Percentiles rank a stretch among this genome's conserved stretches.
phyloP scores from a whole-genome alignment of 2,329 filamentous ascomycete genomes.

The Elsinoe perseae region DNA sequence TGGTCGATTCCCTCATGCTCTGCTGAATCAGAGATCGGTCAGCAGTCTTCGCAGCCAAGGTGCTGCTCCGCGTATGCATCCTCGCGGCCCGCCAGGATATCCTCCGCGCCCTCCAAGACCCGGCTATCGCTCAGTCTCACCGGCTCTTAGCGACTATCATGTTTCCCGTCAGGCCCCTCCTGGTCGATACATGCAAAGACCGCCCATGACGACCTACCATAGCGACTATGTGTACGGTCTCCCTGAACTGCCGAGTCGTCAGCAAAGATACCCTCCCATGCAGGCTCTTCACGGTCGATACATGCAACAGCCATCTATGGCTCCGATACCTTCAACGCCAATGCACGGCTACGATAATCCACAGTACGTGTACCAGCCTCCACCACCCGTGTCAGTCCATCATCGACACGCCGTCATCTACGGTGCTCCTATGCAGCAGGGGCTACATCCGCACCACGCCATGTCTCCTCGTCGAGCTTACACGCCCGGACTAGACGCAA shows the following conservation, averaged over 20 bases:
- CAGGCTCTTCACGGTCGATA: constrained; percentile 24
- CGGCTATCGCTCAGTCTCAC: constrained; percentile 37
- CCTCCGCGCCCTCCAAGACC: constrained; percentile 35
- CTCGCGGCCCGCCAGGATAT: constrained; percentile 21
- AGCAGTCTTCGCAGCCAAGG: constrained; percentile 39
- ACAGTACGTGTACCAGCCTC: constrained; percentile 25
- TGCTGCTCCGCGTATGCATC: constrained; percentile 25
- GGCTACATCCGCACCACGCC: background rate
- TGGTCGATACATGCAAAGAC: constrained; percentile 21
- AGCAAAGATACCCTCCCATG: constrained; percentile 22
- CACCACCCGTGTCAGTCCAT: constrained; percentile 21
- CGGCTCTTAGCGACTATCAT: constrained; percentile 36
- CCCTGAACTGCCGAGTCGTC: constrained; percentile 20
- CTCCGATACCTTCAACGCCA: too few species aligned
- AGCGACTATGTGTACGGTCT: constrained; percentile 23
- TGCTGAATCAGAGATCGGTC: constrained; percentile 28
- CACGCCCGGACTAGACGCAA: constrained; percentile 33
- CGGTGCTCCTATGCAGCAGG: background rate
- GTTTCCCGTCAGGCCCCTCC: background rate
- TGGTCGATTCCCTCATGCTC: constrained; percentile 20
- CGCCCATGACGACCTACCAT: constrained; percentile 26
- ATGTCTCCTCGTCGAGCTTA: constrained; percentile 26
- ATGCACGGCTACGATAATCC: constrained; percentile 24
- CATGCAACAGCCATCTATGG: constrained; percentile 23
- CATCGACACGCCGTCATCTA: constrained; percentile 17